phyloP scores from a whole-genome alignment of 257 asterid species.

The Agastache rugosa region DNA sequence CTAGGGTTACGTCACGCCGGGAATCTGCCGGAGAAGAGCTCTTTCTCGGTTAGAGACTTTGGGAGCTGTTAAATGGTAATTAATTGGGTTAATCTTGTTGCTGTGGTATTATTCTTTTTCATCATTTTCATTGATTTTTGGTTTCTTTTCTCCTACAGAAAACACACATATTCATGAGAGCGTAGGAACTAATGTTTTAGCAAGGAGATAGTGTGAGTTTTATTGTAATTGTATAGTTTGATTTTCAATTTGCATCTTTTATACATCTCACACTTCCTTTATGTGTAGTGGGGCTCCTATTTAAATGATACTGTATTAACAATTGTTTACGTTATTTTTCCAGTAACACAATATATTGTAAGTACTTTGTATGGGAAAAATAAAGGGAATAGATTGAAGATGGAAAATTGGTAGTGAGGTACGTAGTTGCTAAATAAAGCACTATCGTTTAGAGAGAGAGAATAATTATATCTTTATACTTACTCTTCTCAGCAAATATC shows the following conservation, averaged over 20 bases:
- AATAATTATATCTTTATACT: no score
- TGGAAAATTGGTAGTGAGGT: no score
- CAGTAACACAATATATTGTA: no score
- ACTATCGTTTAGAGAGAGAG: no score
- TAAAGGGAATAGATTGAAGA: background rate
- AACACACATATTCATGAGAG: constrained; percentile 38
- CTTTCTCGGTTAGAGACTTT: constrained; percentile 55
- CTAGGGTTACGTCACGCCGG: constrained; percentile 86
- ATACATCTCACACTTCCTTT: background rate
- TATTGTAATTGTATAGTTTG: constrained; percentile 54
- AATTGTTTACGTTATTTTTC: no score
- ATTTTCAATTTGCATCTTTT: background rate
- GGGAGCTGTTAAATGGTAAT: constrained; percentile 34
- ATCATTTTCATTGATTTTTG: background rate
- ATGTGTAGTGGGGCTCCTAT: background rate
- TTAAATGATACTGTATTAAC: background rate
- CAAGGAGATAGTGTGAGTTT: constrained; percentile 4
- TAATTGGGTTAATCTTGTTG: background rate
- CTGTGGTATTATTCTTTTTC: background rate
- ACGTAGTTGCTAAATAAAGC: no score
- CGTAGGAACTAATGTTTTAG: constrained; percentile 16
- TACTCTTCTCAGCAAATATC: no score
- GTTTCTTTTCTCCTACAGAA: constrained; percentile 21
- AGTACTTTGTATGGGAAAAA: no score
- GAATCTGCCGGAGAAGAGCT: constrained; percentile 62